A percentile compares a stretch with the other conserved stretches of the same genome.
Evolutionary conservation across 257 asterid species (phyloP).

Genomic region (Salvia hispanica): DNA sequence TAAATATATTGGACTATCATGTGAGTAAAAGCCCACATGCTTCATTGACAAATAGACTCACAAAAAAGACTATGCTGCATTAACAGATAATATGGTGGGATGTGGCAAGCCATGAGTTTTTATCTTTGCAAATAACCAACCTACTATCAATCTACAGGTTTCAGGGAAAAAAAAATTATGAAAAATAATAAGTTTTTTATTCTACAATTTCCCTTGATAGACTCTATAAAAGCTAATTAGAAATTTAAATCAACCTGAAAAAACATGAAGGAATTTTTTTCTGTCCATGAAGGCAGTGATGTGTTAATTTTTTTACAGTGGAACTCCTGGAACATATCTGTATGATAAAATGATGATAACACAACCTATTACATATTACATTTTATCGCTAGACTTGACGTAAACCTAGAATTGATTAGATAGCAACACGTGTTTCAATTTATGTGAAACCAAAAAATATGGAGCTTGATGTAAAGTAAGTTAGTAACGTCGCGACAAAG

Average conservation of each 20-base stretch:
- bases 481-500: conserved; percentile 25
- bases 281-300: neutral
- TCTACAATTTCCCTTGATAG: conserved; percentile 6
- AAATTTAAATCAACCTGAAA: neutral
- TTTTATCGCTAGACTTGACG: neutral
- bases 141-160: neutral
- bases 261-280: neutral
- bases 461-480: conserved; percentile 6
- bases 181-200: neutral
- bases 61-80: neutral
- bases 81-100: conserved; percentile 9
- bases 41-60: conserved; percentile 19
- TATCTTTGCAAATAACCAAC: conserved; percentile 16
- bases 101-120: neutral
- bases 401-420: neutral
- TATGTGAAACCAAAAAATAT: conserved; percentile 20
- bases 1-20: conserved; percentile 2
- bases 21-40: neutral
- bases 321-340: neutral
- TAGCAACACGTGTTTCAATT: neutral
- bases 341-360: conserved; percentile 7
- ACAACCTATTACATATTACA: conserved; percentile 13
- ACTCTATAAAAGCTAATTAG: conserved; percentile 17
- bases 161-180: neutral
- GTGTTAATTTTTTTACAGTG: neutral